phyloP scores from a whole-genome alignment of 2,329 filamentous ascomycete genomes.

The Dothistroma pini region DNA sequence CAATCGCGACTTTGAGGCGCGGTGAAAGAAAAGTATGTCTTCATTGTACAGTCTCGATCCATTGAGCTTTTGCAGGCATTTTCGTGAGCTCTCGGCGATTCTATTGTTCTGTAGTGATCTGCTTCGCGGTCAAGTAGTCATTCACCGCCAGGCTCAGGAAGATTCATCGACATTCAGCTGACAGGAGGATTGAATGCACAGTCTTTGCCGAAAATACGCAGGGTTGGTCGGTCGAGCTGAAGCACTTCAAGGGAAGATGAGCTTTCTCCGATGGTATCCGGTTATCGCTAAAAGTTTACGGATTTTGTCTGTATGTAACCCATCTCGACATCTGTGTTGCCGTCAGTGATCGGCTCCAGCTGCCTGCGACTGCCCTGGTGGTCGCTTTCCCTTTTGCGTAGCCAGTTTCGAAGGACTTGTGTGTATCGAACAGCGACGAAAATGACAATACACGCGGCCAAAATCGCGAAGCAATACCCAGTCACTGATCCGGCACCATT shows the following conservation, averaged over 20 bases:
- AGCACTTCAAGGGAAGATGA: too few species aligned
- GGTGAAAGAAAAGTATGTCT: background rate
- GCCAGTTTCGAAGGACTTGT: constrained; percentile 38
- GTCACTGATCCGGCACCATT: constrained; percentile 52
- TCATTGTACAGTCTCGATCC: background rate
- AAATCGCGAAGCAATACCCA: constrained; percentile 57
- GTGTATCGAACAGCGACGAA: constrained; percentile 43
- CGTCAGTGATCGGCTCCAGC: background rate
- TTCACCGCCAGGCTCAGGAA: background rate
- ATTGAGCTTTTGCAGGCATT: background rate
- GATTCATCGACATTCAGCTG: too few species aligned
- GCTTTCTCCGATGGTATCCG: too few species aligned
- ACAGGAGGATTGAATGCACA: too few species aligned
- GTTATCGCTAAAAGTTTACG: background rate
- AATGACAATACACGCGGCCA: constrained; percentile 35
- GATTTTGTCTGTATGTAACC: background rate
- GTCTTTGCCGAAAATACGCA: too few species aligned
- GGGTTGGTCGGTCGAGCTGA: too few species aligned
- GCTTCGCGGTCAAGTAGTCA: background rate
- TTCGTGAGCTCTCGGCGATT: background rate
- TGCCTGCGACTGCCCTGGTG: constrained; percentile 40
- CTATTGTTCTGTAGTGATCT: background rate
- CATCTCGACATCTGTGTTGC: background rate
- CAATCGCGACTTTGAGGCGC: too few species aligned
- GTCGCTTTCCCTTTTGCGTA: constrained; percentile 9